A percentile compares a stretch with the other conserved stretches of the same genome.
Conservation (phyloP, 2,329 filamentous ascomycete species). For the Aspergillus ochraceoroseus region DNA sequence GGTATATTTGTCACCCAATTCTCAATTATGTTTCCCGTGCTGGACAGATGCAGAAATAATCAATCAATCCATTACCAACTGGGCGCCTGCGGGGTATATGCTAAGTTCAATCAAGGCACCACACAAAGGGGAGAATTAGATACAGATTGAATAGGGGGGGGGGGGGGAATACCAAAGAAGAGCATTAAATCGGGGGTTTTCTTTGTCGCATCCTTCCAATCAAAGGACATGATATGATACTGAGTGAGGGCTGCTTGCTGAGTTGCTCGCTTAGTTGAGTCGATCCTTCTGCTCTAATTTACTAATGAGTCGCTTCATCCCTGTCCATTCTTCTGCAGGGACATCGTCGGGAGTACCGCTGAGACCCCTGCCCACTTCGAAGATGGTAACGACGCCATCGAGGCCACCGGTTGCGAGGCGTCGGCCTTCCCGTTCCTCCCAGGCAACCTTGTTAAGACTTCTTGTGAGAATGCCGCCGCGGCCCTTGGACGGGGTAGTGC, state of each 20-base stretch:
- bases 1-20: no score
- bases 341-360: slow-evolving; percentile 78
- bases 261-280: slow-evolving; percentile 22
- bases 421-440: slow-evolving; percentile 86
- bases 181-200: background rate
- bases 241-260: slow-evolving; percentile 6
- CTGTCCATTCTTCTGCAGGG: slow-evolving; percentile 85
- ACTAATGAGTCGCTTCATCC: slow-evolving; percentile 81
- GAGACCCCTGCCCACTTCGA: slow-evolving; percentile 71
- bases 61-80: slow-evolving; percentile 22
- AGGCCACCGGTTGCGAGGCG: slow-evolving; percentile 85
- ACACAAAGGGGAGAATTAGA: slow-evolving; percentile 15
- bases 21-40: no score
- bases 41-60: no score
- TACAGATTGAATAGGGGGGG: slow-evolving; percentile 14
- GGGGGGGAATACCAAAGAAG: slow-evolving; percentile 2
- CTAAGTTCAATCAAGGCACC: slow-evolving; percentile 19
- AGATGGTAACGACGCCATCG: slow-evolving; percentile 83
- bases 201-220: no score
- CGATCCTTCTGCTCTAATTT: slow-evolving; percentile 58
- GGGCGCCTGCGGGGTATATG: slow-evolving; percentile 27
- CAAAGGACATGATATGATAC: no score
- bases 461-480: slow-evolving; percentile 66
- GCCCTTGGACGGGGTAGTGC: slow-evolving; percentile 63
- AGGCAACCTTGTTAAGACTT: slow-evolving; percentile 89